Evolutionary conservation across 2,329 filamentous ascomycete species (phyloP), one percentile per base, ranked within the genome.

Genomic region (Fusarium sublunatum): DNA sequence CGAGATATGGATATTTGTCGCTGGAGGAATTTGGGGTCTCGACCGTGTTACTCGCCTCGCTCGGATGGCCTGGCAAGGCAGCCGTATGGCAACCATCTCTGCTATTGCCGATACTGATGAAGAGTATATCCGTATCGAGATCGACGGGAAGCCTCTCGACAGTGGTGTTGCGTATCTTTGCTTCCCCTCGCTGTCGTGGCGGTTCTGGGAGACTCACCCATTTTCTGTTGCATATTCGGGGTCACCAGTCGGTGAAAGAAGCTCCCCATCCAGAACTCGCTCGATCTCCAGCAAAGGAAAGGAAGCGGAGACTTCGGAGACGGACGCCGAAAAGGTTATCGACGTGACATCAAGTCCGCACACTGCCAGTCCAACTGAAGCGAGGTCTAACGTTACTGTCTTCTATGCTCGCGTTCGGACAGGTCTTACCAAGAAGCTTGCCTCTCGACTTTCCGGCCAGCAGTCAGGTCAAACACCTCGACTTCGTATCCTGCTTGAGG

Each of bases 131-230:
- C 68, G 72, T 6, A 61, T 79, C 12, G 72, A 72, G 25, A 49
- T 77, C 11, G 62, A 72, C 3, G 60, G 64, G 1, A 55, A 64
- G 2, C 64, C 63, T 4, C 64, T 59, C 3, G 44, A 60, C 2
- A 72, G 75, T 4, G 73, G 75, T 13, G 71, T 74, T 26, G 74
- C 70, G 1, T 78, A 78, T 53, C 68, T 78, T 1, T 70, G 69
- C 62, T 77, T 77, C 46, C 74, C 74, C n/a, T 72, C 72, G 0
- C 50, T 78, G 11, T 63, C 67, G 32, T 76, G 76, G 75, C 60
- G 69, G 2, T 64, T 77, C 47, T 78, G 75, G 76, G 75, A 77
- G 42, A 75, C 61, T 19, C 75, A 77, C 40, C 76, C 76, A 5
- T 75, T 78, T 47, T 77, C 74, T 0, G 71, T 76, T 7, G 65